phyloP scores from a whole-genome alignment of 805 yeast genomes.

The Saccharomycopsis oosterbeekiorum region DNA sequence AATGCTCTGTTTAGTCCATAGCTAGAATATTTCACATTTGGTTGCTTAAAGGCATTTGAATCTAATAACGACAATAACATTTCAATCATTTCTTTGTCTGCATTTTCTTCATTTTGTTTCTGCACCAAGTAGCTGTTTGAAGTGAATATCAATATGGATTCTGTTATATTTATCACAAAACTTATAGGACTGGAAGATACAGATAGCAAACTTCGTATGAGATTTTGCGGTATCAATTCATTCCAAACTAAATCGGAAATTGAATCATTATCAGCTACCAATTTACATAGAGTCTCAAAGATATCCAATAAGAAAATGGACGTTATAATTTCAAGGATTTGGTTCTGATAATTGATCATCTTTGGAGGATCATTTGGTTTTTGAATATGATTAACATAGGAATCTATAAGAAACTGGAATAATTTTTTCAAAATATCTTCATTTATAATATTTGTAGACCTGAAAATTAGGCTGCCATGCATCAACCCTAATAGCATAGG shows the following conservation, averaged over 20 bases:
- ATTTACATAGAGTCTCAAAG: slow-evolving; percentile 13
- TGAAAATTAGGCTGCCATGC: slow-evolving; percentile 44
- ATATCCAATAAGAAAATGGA: slow-evolving; percentile 14
- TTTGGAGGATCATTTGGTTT: background rate
- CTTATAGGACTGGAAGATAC: slow-evolving; percentile 9
- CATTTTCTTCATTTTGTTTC: background rate
- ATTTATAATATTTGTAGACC: slow-evolving; percentile 48
- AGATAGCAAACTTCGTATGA: slow-evolving; percentile 14
- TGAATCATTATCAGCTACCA: slow-evolving; percentile 6
- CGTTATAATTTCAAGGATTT: slow-evolving; percentile 2
- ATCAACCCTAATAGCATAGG: slow-evolving; percentile 56
- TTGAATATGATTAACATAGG: background rate
- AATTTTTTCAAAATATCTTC: slow-evolving; percentile 27
- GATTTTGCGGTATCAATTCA: slow-evolving; percentile 3
- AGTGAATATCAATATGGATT: background rate
- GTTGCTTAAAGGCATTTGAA: slow-evolving; percentile 32
- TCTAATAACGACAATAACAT: slow-evolving; percentile 30
- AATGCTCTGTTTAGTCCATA: slow-evolving; percentile 45
- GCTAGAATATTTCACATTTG: slow-evolving; percentile 29
- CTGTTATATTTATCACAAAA: slow-evolving; percentile 11
- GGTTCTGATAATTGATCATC: slow-evolving; percentile 9
- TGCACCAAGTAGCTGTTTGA: background rate
- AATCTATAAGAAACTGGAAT: background rate
- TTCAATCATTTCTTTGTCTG: slow-evolving; percentile 21
- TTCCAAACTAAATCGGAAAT: slow-evolving; percentile 12